Base-by-base conservation (phyloP, 306 rosid genomes). In the Cyclanthera cordifolia region DNA sequence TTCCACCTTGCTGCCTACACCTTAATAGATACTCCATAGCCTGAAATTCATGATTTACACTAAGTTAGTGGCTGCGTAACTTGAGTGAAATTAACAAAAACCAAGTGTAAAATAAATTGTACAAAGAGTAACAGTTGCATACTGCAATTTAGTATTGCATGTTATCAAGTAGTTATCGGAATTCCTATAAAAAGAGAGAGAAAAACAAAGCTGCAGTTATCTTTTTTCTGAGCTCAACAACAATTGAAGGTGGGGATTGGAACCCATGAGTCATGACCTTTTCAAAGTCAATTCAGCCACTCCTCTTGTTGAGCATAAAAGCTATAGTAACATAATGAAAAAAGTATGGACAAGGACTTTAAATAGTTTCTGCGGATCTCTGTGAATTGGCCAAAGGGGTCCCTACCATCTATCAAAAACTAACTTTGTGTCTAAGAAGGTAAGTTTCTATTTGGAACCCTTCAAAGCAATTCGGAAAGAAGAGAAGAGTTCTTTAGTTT, bases 1-100 rank as follows among this genome's bases (percentile, higher is more conserved):
- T 61, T 50, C 88, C 92, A 65, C 82, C 81, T 76, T 80, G 86
- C 80, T 84, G 48, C 76, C 88, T 79, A 78, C 98, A 87, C 77
- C 72, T 81, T 76, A 79, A 73, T 64, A 89, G 77, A 82, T 87
- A 89, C 72, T 87, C 95, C 91, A 86, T 92, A 52, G 95, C 93
- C 98, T 92, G 81, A 76, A 77, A 77, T 70, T 69, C 34, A 43
- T 64, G 69, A 64, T 41, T 43, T 32, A 64, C 53, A 64, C 21
- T 63, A 20, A 6, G 12, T 64, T 21, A 64, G 20, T 21, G 30
- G 19, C 20, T 41, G 53, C 9, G 4, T 61, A 41, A 21, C 69
- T 21, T 24, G 69, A 20, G 16, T 21, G 32, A 39, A 37, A 12
- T 13, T 41, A 8, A 37, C 43, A 34, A 10, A 61, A 63, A 61